Percentiles rank a stretch among this genome's conserved stretches.
Conservation (phyloP, 768 basidiomycete genomes). For the Mycena venus region DNA sequence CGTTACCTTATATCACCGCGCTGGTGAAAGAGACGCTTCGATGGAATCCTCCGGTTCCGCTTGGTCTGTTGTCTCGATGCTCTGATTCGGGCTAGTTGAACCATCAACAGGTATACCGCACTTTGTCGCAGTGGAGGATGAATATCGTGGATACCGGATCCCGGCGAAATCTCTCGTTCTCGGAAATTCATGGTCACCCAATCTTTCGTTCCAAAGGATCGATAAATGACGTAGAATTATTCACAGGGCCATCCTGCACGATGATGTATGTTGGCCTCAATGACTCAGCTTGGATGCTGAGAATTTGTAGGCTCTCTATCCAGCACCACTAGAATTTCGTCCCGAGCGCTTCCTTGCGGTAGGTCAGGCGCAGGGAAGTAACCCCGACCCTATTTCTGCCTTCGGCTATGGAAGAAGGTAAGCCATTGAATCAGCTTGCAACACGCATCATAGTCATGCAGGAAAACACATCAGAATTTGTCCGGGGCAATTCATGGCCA, state of each 20-base stretch:
- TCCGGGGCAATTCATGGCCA: background rate
- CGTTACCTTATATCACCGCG: constrained; percentile 50
- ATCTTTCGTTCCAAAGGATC: background rate
- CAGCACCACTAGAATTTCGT: background rate
- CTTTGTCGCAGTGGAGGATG: constrained; percentile 31
- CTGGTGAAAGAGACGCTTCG: constrained; percentile 51
- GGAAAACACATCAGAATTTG: background rate
- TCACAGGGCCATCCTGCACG: background rate
- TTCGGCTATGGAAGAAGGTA: background rate
- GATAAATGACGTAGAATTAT: background rate
- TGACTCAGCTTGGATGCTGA: background rate
- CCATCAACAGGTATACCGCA: background rate
- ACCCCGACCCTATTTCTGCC: background rate
- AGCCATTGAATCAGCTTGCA: background rate
- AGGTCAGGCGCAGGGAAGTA: background rate
- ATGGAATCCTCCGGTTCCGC: constrained; percentile 48
- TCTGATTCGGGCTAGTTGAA: background rate
- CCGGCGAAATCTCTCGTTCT: constrained; percentile 44
- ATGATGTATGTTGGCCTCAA: constrained; percentile 3
- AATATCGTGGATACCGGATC: constrained; percentile 43
- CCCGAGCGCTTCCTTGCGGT: background rate
- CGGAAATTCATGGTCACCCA: constrained; percentile 42
- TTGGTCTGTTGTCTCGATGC: constrained; percentile 41
- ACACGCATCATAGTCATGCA: background rate
- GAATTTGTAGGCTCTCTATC: background rate